Evolutionary conservation across 495 filamentous ascomycete species (phyloP), one percentile per base, ranked within the genome.

Genomic region (Chaetomidium leptoderma): DNA sequence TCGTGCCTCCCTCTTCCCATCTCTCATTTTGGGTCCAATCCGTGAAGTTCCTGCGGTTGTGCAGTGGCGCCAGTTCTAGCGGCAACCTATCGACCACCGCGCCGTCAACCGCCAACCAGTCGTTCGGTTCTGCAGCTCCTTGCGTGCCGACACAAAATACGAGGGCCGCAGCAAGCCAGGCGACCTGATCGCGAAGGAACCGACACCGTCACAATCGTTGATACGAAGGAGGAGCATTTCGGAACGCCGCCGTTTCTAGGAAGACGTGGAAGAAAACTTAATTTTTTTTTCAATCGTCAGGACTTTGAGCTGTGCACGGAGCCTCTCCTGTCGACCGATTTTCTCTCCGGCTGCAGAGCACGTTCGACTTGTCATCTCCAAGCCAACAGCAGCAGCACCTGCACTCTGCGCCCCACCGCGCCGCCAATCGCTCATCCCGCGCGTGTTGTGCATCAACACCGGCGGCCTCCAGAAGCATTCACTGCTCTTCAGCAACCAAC

Each of bases 391-490:
- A n/a, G n/a, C n/a, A n/a, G n/a, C n/a, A 69, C 63, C 58, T 64
- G 62, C 60, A 58, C 26, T 55, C 66, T 58, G 63, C 66, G 61
- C 64, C 64, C 60, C 66, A 64, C 63, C 55, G 63, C 67, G 61
- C 57, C 58, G 58, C 62, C 65, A 68, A 66, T 68, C 69, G 65
- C 63, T 71, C 44, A 46, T 50, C 55, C 55, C 57, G 49, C 47
- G 45, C 46, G 54, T 61, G 57, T 65, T 63, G 56, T 65, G 50
- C 60, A 60, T 68, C 66, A 66, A 70, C 66, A 70, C 63, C 49
- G 26, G 44, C 33, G 37, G 49, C 36, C 53, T 14, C 58, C 23
- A 42, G 14, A 46, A 63, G 52, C 58, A 40, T 48, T n/a, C n/a
- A 44, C 55, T 53, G 53, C 63, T 68, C 63, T 53, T 60, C 59